Percentiles rank a stretch among this genome's conserved stretches.
Evolutionary conservation across 495 filamentous ascomycete genomes (phyloP).

Genomic region (Corynascus novoguineensis): DNA sequence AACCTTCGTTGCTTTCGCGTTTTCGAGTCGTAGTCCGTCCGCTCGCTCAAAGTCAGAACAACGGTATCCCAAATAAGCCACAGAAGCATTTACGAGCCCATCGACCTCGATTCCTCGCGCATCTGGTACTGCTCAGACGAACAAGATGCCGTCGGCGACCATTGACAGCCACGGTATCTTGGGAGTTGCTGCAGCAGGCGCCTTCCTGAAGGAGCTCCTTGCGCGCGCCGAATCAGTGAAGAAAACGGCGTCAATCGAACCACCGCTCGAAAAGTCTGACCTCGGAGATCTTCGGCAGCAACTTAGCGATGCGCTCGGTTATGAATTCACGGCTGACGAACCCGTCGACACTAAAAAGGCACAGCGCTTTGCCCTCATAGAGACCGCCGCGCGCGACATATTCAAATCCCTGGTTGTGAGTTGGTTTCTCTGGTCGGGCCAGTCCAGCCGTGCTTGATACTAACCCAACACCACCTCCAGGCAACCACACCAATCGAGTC

Average conservation of each 20-base stretch:
- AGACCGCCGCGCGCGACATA: conserved; percentile 69
- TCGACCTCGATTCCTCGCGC: not conserved
- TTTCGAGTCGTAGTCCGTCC: not conserved
- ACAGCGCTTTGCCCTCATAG: conserved; percentile 59
- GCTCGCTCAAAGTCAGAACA: not conserved
- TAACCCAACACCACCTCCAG: conserved; percentile 32
- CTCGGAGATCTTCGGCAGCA: conserved; percentile 45
- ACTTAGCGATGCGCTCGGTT: conserved; percentile 35
- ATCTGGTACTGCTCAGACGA: not conserved
- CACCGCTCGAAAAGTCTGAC: conserved; percentile 61
- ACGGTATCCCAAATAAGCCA: not conserved
- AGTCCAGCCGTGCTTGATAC: not conserved
- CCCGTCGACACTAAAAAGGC: conserved; percentile 34
- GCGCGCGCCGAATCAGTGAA: conserved; percentile 60
- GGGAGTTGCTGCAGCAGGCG: conserved; percentile 52
- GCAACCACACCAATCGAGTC: conserved; percentile 65
- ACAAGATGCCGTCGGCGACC: conserved; percentile 37
- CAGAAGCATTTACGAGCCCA: no score
- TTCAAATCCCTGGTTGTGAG: conserved; percentile 73
- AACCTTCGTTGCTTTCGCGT: not conserved
- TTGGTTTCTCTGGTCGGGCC: not conserved
- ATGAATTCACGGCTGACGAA: conserved; percentile 15
- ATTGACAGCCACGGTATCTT: conserved; percentile 44
- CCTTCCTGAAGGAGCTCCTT: conserved; percentile 57
- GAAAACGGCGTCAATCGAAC: conserved; percentile 63